These are phyloP conservation scores for Exophiala alcalophila DNA, from an alignment of 2,329 filamentous ascomycete species.

Conservation along the genomic window DNA sequence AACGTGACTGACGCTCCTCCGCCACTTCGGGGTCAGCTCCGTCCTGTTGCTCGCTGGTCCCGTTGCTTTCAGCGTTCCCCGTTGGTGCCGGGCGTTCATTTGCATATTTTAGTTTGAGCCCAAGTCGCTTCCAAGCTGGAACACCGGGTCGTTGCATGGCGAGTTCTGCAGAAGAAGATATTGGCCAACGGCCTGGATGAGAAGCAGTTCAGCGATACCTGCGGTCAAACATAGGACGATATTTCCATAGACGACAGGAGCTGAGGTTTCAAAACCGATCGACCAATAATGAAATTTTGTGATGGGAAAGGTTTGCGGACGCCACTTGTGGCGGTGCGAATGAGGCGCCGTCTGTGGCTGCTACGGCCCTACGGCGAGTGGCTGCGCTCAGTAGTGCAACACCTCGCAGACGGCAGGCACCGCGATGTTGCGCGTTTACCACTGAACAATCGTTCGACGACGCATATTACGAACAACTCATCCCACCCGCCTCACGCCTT, in stretches of 20 bases:
- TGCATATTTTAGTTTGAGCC: conserved; percentile 58
- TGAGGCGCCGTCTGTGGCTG: neutral
- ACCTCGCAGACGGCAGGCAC: conserved; percentile 2
- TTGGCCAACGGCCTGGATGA: neutral
- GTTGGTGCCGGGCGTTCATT: conserved; percentile 33
- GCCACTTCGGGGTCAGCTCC: conserved; percentile 2
- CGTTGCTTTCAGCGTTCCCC: conserved; percentile 2
- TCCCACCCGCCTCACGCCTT: conserved; percentile 6
- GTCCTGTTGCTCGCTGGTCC: conserved; percentile 2
- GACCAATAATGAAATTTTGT: conserved; percentile 5
- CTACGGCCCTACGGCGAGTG: neutral
- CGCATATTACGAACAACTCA: conserved; percentile 2
- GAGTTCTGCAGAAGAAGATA: neutral
- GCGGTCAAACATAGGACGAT: too few species aligned
- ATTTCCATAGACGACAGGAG: conserved; percentile 1
- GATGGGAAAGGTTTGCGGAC: neutral
- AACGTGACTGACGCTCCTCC: neutral
- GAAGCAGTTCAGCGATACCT: neutral
- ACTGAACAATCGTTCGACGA: neutral
- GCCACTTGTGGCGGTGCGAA: conserved; percentile 11
- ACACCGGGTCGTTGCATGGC: conserved; percentile 31
- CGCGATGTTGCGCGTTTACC: conserved; percentile 13
- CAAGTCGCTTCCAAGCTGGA: conserved; percentile 61
- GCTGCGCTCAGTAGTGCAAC: conserved; percentile 1
- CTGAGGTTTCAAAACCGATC: conserved; percentile 1